Conservation (phyloP, 768 basidiomycete species). For the Sarcomyxa edulis region DNA sequence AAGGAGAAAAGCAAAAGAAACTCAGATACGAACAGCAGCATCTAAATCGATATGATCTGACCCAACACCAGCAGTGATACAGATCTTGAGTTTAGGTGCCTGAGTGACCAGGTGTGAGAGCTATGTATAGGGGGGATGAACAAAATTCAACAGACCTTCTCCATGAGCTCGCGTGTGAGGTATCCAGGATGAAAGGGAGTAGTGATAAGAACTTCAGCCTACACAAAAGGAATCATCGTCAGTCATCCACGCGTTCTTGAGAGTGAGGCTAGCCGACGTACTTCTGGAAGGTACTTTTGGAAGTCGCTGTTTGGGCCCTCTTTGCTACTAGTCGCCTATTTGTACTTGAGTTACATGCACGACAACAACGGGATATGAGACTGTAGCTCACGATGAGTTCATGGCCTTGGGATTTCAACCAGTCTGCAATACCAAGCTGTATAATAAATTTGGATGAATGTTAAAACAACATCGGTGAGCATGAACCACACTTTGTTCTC, state of each 20-base stretch:
- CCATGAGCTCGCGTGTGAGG: conserved; percentile 66
- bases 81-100: conserved; percentile 87
- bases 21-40: too few relatives aligned
- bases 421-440: conserved; percentile 68
- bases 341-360: conserved; percentile 1
- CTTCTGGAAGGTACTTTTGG: conserved; percentile 78
- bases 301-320: conserved; percentile 79
- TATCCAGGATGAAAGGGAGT: conserved; percentile 88
- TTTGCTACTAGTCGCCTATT: conserved; percentile 72
- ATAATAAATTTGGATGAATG: neutral
- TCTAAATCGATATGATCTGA: conserved; percentile 90
- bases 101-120: conserved; percentile 19
- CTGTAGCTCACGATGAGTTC: conserved; percentile 57
- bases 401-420: conserved; percentile 69
- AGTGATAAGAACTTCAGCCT: conserved; percentile 79
- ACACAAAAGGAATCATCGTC: conserved; percentile 11
- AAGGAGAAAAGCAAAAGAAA: too few relatives aligned
- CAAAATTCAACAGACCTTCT: conserved; percentile 40
- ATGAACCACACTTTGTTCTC: conserved; percentile 60
- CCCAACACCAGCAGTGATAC: conserved; percentile 87
- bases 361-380: neutral
- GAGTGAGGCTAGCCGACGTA: conserved; percentile 27
- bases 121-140: neutral
- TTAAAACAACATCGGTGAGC: neutral
- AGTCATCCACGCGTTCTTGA: conserved; percentile 2